Base-by-base conservation (phyloP, 345 rosid species). In the Salix caprea region DNA sequence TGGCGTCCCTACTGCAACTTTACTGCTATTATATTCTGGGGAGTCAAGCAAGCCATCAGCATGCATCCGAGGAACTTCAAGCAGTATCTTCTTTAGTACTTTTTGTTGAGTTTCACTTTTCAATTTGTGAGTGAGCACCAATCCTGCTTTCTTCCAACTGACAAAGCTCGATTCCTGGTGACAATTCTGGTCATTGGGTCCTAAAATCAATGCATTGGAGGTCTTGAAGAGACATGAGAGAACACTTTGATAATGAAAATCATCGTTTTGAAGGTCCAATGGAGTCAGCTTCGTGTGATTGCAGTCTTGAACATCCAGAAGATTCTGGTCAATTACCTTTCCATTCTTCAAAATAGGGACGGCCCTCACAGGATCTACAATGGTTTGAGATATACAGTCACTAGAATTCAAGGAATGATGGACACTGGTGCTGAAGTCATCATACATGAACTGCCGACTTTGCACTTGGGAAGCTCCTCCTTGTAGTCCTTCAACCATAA, bases 31-130 rank as follows among this genome's bases (percentile, higher is more conserved):
- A 32, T 81, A 87, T 66, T 85, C 86, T 0, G 85, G 78, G 23
- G 84, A 82, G n/a, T 86, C 81, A 8, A 84, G 70, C 81, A 79
- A 72, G 66, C 76, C 79, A 46, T 71, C 67, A 23, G 83, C 75
- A 77, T 88, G 82, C 93, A 89, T 88, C 66, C 44, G 82, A 60
- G 98, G 98, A 82, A 94, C 88, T 64, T 91, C 94, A 13, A 86
- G 85, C 67, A 96, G 75, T 71, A 94, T 76, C 87, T 88, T 92
- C 91, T 96, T 96, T 74, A 94, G 58, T 37, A 96, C 19, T 28
- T 77, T 85, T 80, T 96, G 99, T 2, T 89, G 67, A 30, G 70
- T 74, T 67, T 50, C 84, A 44, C 71, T 71, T 74, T 78, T 82
- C 54, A 66, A 23, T 72, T 72, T 81, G 52, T 52, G 68, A 50